Percentiles rank a stretch among this genome's conserved stretches.
These are phyloP conservation scores for Globisporangium paroecandrum DNA, from an alignment of 352 stramenopile genomes.

Conservation along the genomic window DNA sequence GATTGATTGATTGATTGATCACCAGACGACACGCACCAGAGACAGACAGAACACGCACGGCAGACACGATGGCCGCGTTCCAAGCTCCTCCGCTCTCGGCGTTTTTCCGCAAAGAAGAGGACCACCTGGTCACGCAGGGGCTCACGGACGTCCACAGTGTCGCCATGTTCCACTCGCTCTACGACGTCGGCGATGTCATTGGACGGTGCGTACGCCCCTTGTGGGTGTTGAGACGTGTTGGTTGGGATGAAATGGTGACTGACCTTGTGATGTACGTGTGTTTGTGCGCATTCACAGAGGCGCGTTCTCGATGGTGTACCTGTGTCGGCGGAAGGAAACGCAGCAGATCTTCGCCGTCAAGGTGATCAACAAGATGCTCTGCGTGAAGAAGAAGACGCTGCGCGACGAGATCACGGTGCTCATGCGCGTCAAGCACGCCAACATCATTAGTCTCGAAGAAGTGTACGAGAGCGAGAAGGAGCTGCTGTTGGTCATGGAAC, in stretches of 20 bases:
- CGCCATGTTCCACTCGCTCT: conserved; percentile 88
- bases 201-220: conserved; percentile 35
- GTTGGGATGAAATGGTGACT: not conserved
- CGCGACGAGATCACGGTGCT: conserved; percentile 87
- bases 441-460: conserved; percentile 86
- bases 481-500: conserved; percentile 85
- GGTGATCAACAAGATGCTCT: conserved; percentile 87
- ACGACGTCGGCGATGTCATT: conserved; percentile 85
- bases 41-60: not conserved
- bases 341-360: conserved; percentile 84
- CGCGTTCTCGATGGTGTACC: conserved; percentile 83
- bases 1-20: too few relatives aligned
- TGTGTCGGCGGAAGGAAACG: conserved; percentile 77
- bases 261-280: not conserved
- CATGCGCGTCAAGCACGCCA: conserved; percentile 80
- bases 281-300: conserved; percentile 27
- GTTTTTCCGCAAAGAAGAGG: conserved; percentile 87
- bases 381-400: conserved; percentile 83
- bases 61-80: conserved; percentile 53
- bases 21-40: not conserved
- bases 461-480: conserved; percentile 87
- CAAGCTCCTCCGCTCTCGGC: conserved; percentile 83
- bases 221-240: not conserved
- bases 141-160: conserved; percentile 76
- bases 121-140: conserved; percentile 78